Evolutionary conservation across 768 basidiomycete genomes (phyloP).

Genomic region (Leccinum ochraceum): DNA sequence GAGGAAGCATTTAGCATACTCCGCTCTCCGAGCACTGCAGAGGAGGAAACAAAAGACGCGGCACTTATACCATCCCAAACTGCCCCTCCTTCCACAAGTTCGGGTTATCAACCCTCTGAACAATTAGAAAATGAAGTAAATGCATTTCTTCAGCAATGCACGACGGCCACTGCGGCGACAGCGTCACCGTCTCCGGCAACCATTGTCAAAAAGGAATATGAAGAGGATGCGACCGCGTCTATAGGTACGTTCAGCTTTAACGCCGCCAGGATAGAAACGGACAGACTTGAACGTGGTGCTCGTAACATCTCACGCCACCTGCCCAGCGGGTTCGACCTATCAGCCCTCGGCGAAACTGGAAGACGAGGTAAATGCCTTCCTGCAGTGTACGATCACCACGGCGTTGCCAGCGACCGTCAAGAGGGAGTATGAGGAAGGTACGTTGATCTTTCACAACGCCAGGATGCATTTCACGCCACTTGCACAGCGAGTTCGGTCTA

Average conservation of each 20-base stretch:
- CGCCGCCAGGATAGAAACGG: neutral
- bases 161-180: neutral
- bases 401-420: neutral
- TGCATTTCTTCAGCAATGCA: neutral
- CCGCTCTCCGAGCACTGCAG: constrained; percentile 3
- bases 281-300: neutral
- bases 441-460: too few relatives aligned
- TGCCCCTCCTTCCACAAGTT: neutral
- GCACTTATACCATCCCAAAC: neutral
- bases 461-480: neutral
- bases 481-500: neutral
- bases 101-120: constrained; percentile 10
- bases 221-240: constrained; percentile 6
- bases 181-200: neutral
- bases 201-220: constrained; percentile 16
- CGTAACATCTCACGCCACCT: neutral
- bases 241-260: constrained; percentile 3
- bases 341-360: constrained; percentile 5
- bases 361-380: constrained; percentile 4
- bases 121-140: constrained; percentile 9
- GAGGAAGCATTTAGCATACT: constrained; percentile 24
- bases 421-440: neutral
- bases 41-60: constrained; percentile 3
- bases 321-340: neutral
- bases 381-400: neutral